These are phyloP conservation scores for Albophoma yamanashiensis DNA, from an alignment of 2,329 filamentous ascomycete species.

Conservation along the genomic window DNA sequence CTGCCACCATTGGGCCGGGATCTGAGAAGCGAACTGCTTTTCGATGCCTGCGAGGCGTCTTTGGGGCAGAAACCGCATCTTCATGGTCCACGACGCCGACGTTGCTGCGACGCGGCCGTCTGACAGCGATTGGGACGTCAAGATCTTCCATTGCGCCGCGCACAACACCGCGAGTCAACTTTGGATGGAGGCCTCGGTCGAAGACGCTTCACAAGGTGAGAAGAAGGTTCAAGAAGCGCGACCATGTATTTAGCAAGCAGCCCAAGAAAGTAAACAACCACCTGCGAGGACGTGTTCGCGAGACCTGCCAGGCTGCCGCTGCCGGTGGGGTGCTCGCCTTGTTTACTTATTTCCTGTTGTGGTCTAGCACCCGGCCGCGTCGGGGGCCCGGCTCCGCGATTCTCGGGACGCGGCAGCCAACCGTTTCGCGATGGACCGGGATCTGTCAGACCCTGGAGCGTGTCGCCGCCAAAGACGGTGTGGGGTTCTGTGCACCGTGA, in stretches of 20 bases:
- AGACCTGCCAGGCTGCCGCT: background rate
- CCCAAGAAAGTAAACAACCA: background rate
- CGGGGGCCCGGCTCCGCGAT: slow-evolving; percentile 11
- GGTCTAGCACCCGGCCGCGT: slow-evolving; percentile 20
- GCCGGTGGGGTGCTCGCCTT: slow-evolving; percentile 11
- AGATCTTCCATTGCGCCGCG: slow-evolving; percentile 21
- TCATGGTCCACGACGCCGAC: slow-evolving; percentile 14
- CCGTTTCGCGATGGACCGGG: slow-evolving; percentile 5
- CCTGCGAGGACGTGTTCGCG: background rate
- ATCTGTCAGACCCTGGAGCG: background rate
- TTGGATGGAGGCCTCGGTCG: background rate
- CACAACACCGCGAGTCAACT: background rate
- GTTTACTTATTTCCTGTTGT: slow-evolving; percentile 35
- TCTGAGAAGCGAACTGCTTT: slow-evolving; percentile 51
- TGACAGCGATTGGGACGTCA: slow-evolving; percentile 43
- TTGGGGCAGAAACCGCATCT: slow-evolving; percentile 10
- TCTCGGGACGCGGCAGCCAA: slow-evolving; percentile 16
- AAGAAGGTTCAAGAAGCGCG: background rate
- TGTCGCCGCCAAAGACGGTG: background rate
- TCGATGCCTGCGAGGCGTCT: slow-evolving; percentile 23
- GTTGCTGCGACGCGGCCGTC: slow-evolving; percentile 39
- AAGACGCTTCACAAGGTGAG: background rate
- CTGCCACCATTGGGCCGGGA: slow-evolving; percentile 28
- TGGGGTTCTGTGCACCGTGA: slow-evolving; percentile 9
- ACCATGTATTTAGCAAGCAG: background rate